phyloP scores from a whole-genome alignment of 192 early-diverging fungal species.

The Coemansia sp. region DNA sequence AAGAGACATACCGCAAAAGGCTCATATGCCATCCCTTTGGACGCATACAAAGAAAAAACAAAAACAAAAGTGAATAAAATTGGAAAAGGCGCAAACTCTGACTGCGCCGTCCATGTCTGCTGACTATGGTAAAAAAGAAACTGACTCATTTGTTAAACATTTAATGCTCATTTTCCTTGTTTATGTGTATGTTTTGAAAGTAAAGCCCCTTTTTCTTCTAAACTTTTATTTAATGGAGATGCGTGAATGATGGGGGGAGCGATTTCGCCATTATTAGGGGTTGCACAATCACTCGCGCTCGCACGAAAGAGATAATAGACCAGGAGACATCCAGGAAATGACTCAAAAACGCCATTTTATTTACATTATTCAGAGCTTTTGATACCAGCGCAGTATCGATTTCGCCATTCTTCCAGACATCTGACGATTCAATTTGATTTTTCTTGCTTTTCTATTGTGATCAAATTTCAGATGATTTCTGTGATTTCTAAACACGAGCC shows the following conservation, averaged over 20 bases:
- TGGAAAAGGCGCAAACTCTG: background rate
- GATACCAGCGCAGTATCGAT: background rate
- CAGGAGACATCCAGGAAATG: background rate
- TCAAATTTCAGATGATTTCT: too few species aligned
- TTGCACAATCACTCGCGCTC: background rate
- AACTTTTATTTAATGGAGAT: background rate
- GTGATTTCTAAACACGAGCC: too few species aligned
- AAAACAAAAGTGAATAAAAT: background rate
- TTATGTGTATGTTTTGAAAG: too few species aligned
- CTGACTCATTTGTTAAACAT: background rate
- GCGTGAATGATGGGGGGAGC: background rate
- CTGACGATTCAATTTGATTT: too few species aligned
- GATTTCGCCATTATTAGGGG: background rate
- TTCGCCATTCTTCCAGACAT: background rate
- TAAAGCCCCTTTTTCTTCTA: too few species aligned
- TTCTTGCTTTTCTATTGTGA: too few species aligned
- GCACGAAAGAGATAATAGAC: background rate
- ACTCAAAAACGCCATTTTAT: background rate
- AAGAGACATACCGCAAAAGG: background rate
- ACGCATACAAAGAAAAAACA: background rate
- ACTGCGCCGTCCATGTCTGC: background rate
- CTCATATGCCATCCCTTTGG: background rate
- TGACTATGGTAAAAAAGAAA: background rate
- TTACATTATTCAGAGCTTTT: background rate
- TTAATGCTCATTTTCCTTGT: too few species aligned